Percentiles rank a stretch among this genome's conserved stretches.
Conservation (phyloP, 805 yeast species). For the Ascoidea asiatica region DNA sequence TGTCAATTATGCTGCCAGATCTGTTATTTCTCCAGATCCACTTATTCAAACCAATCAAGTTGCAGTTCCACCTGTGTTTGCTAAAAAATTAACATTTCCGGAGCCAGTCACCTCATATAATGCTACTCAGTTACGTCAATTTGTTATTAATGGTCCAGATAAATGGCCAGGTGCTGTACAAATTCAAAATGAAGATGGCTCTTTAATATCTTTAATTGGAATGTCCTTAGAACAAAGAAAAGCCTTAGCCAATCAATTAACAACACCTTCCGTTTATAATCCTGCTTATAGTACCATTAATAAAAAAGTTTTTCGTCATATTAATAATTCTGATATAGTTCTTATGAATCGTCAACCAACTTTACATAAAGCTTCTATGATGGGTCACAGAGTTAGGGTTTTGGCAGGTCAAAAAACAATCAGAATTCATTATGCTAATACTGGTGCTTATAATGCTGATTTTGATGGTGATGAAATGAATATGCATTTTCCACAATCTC, state of each 20-base stretch:
- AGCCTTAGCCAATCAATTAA: constrained; percentile 83
- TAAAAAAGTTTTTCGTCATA: constrained; percentile 91
- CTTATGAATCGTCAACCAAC: constrained; percentile 99
- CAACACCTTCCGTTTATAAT: constrained; percentile 61
- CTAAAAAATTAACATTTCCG: constrained; percentile 88
- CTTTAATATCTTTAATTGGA: constrained; percentile 65
- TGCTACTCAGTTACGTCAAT: constrained; percentile 80
- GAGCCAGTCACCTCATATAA: constrained; percentile 95
- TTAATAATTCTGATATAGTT: constrained; percentile 89
- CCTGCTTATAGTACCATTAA: constrained; percentile 51
- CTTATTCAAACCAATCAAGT: constrained; percentile 95
- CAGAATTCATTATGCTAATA: constrained; percentile 94
- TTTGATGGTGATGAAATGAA: constrained; percentile 99
- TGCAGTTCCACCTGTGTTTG: constrained; percentile 98
- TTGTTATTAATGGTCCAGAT: constrained; percentile 95
- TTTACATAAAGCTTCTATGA: constrained; percentile 97
- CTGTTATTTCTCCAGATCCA: constrained; percentile 98
- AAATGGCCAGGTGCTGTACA: constrained; percentile 98
- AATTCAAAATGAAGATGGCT: constrained; percentile 92
- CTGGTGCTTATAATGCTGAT: constrained; percentile 98
- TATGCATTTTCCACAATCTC: constrained; percentile 98
- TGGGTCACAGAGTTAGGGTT: constrained; percentile 97
- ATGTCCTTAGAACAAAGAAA: constrained; percentile 91
- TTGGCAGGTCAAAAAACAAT: constrained; percentile 95
- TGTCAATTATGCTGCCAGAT: constrained; percentile 97